Evolutionary conservation across 2,329 filamentous ascomycete species (phyloP).

Genomic region (Penicillium hordei): DNA sequence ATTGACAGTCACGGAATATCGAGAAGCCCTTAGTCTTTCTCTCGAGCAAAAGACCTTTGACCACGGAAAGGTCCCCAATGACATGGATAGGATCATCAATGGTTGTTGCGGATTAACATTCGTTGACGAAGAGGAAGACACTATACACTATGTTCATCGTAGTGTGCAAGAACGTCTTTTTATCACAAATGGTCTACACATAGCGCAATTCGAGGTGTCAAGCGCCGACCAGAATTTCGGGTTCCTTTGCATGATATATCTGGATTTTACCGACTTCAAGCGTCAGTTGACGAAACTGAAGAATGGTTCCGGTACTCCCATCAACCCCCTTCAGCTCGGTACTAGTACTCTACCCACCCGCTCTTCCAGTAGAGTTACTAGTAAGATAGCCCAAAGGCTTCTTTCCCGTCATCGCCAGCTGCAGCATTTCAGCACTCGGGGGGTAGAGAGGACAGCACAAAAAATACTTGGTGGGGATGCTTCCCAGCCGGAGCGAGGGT

Average conservation of each 20-base stretch:
- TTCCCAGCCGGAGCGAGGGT: not conserved
- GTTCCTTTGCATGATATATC: constrained; percentile 13
- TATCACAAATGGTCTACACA: not conserved
- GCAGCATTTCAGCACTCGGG: not conserved
- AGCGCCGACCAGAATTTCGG: constrained; percentile 4
- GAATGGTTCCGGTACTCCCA: not conserved
- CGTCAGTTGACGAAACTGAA: constrained; percentile 3
- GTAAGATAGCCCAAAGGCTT: not conserved
- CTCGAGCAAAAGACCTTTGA: constrained; percentile 5
- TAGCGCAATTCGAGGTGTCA: not conserved
- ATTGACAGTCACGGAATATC: constrained; percentile 1
- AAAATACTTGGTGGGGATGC: not conserved
- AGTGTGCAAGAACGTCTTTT: constrained; percentile 15
- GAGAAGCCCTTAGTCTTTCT: constrained; percentile 6
- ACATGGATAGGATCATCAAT: constrained; percentile 15
- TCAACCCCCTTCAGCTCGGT: not conserved
- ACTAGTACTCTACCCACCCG: not conserved
- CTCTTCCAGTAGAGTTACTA: not conserved
- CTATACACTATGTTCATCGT: constrained; percentile 13
- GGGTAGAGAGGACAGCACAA: not conserved
- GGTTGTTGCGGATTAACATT: constrained; percentile 15
- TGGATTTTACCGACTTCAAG: constrained; percentile 15
- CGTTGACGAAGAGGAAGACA: constrained; percentile 19
- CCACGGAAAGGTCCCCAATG: constrained; percentile 9
- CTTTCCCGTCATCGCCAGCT: not conserved